Percentiles rank a stretch among this genome's conserved stretches.
These are phyloP conservation scores for Picea abies DNA, from an alignment of 83 land plant genomes.

Conservation along the genomic window DNA sequence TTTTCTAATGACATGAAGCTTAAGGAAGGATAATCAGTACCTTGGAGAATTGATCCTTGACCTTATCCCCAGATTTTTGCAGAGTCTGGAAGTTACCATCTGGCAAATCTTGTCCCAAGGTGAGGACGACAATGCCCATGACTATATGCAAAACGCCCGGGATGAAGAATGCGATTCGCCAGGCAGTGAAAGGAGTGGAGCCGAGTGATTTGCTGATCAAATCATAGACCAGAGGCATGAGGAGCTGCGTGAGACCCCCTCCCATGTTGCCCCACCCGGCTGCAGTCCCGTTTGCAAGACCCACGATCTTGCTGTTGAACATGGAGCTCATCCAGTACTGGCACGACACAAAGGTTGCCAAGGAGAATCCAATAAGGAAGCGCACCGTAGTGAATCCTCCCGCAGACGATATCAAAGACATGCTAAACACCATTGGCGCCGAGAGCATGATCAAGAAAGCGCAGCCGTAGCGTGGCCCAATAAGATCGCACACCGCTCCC, in stretches of 20 bases:
- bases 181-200: conserved; percentile 63
- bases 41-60: conserved; percentile 45
- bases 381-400: conserved; percentile 63
- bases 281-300: conserved; percentile 70
- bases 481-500: conserved; percentile 71
- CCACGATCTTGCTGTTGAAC: conserved; percentile 65
- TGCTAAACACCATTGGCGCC: conserved; percentile 80
- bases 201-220: conserved; percentile 40
- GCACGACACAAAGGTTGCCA: conserved; percentile 75
- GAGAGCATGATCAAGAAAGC: conserved; percentile 64
- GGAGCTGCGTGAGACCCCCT: conserved; percentile 67
- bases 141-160: conserved; percentile 62
- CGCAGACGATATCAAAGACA: conserved; percentile 56
- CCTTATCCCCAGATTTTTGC: conserved; percentile 40
- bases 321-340: conserved; percentile 95
- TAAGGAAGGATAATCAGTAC: conserved; percentile 17
- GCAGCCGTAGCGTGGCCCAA: conserved; percentile 68
- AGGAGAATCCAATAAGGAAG: conserved; percentile 75
- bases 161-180: conserved; percentile 84
- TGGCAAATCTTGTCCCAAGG: conserved; percentile 77
- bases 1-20: too few relatives aligned
- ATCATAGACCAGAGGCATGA: conserved; percentile 72
- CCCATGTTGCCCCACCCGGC: conserved; percentile 89
- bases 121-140: conserved; percentile 68
- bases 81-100: conserved; percentile 61